These are phyloP conservation scores for Fusarium temperatum DNA, from an alignment of 2,329 filamentous ascomycete species.

Conservation along the genomic window DNA sequence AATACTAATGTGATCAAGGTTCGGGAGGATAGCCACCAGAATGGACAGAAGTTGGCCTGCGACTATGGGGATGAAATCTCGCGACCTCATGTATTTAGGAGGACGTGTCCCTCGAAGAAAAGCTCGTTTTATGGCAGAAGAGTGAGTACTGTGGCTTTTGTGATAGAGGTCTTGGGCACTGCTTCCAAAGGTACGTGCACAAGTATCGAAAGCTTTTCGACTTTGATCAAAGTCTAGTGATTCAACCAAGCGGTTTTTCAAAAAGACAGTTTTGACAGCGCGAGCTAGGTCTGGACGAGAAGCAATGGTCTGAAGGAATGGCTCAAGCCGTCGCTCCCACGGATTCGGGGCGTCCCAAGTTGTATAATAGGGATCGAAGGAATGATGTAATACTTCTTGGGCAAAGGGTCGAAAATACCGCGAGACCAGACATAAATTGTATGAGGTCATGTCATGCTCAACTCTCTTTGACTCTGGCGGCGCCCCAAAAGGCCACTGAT, in stretches of 20 bases:
- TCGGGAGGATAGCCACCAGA: background rate
- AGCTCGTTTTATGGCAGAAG: background rate
- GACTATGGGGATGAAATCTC: background rate
- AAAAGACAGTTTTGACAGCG: background rate
- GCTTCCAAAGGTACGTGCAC: background rate
- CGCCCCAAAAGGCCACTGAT: background rate
- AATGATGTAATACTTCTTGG: slow-evolving; percentile 2
- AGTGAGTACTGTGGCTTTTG: accelerated
- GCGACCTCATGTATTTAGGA: accelerated
- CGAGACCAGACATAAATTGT: background rate
- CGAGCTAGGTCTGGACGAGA: slow-evolving; percentile 1
- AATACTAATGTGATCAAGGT: background rate
- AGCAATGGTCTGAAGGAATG: slow-evolving; percentile 3
- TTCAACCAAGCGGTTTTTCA: background rate
- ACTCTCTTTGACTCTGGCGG: background rate
- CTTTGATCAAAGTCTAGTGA: background rate
- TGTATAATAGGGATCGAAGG: background rate
- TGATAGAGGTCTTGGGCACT: background rate
- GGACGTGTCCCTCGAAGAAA: background rate
- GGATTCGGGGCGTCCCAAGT: accelerated
- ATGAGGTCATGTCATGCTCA: background rate
- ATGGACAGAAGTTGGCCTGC: background rate
- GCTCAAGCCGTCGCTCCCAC: background rate
- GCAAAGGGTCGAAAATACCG: background rate
- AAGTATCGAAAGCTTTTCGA: background rate